phyloP scores from a whole-genome alignment of 2,329 filamentous ascomycete species.

The Colletotrichum siamense region DNA sequence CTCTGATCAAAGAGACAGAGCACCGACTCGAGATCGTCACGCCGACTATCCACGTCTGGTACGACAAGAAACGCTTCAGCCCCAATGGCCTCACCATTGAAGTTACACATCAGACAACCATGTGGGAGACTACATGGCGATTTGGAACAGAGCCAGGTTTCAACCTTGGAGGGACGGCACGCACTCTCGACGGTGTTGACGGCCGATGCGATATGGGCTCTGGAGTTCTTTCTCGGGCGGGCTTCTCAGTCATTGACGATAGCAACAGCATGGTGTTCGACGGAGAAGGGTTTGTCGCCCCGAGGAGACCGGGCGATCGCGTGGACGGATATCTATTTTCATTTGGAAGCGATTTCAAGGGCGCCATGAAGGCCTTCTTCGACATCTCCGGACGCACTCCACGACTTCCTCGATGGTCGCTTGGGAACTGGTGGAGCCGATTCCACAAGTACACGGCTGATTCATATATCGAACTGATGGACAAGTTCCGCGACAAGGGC shows the following conservation, averaged over 20 bases:
- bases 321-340: neutral
- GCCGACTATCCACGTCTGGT: neutral
- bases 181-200: neutral
- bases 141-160: neutral
- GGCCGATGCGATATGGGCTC: neutral
- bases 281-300: neutral
- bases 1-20: neutral
- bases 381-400: neutral
- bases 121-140: neutral
- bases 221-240: neutral
- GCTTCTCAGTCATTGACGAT: neutral
- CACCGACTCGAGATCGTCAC: neutral
- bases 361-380: neutral
- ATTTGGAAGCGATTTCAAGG: neutral
- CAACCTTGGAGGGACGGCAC: neutral
- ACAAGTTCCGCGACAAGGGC: neutral
- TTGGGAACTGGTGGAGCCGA: neutral
- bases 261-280: neutral
- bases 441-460: neutral
- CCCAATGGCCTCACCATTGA: neutral
- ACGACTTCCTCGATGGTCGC: neutral
- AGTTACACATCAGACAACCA: neutral
- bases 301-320: neutral
- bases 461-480: neutral
- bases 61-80: neutral